Base-by-base conservation (phyloP, 495 filamentous ascomycete genomes). In the Podospora conica region DNA sequence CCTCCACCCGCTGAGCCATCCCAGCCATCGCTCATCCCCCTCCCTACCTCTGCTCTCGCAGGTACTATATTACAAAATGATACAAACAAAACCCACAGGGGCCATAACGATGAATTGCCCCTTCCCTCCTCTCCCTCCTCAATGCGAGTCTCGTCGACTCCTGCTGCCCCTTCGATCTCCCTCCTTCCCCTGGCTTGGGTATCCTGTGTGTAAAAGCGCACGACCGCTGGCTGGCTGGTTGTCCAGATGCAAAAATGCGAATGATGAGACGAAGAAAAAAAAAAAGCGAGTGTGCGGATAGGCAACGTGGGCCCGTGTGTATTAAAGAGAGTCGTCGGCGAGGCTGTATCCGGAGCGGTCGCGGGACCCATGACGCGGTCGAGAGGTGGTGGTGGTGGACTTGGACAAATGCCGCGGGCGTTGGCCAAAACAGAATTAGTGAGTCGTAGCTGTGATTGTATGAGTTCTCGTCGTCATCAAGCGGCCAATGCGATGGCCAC, bases 401-500 rank as follows among this genome's bases (percentile, higher is more conserved):
- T 48, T n/a, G 40, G 40, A n/a, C 40, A 7, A 48, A 48, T n/a
- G n/a, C 40, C 40, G 40, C 40, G 18, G 40, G 40, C 6, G 18
- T 48, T 48, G 40, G 33, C 40, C 40, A 18, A n/a, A 48, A 18
- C 40, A 48, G 40, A 48, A 48, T 48, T 48, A 48, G 40, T 48
- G 40, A 48, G 40, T 33, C 3, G 31, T 48, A 48, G 40, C 40
- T 48, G 33, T 62, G 20, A 1, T 5, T 60, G 10, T 23, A 7
- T 28, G 9, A 23, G 5, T 58, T 48, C 11, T 58, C 27, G 23
- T 55, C 25, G 64, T 23, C 8, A 25, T 73, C 66, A 76, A 15
- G 53, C 64, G 48, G 68, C 48, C 61, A 73, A 59, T 25, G 68
- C 67, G 12, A 71, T 53, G 28, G 40, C 40, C 15, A 68, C 60